These are phyloP conservation scores for Piromyces sp. DNA, from an alignment of 192 early-diverging fungal genomes.

Conservation along the genomic window DNA sequence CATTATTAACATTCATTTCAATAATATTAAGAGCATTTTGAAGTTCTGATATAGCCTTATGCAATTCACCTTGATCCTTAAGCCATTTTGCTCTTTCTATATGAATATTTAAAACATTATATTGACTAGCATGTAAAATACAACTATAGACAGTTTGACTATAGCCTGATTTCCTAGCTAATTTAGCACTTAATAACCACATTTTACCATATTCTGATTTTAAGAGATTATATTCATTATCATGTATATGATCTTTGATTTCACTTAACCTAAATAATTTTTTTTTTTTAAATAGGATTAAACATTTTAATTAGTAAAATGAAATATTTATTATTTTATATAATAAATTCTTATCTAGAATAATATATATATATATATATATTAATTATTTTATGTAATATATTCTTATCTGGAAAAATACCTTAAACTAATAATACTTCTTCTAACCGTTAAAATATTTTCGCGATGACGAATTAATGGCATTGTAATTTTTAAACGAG, in stretches of 20 bases:
- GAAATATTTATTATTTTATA: too few relatives aligned
- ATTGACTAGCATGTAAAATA: constrained; percentile 29
- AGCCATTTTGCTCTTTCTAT: constrained; percentile 45
- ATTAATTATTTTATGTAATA: too few relatives aligned
- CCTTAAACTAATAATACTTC: constrained; percentile 7
- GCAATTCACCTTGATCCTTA: constrained; percentile 20
- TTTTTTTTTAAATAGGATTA: too few relatives aligned
- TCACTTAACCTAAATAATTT: not conserved
- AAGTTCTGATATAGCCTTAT: constrained; percentile 36
- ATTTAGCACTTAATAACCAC: constrained; percentile 47
- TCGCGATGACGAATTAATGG: constrained; percentile 38
- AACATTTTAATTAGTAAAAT: too few relatives aligned
- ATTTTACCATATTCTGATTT: constrained; percentile 21
- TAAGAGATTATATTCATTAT: not conserved
- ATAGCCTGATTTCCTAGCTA: constrained; percentile 32
- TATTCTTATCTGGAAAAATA: not conserved
- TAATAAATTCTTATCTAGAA: too few relatives aligned
- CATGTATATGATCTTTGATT: not conserved
- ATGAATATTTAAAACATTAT: constrained; percentile 13
- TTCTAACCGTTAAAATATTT: constrained; percentile 34
- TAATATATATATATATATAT: too few relatives aligned
- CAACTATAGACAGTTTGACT: constrained; percentile 35
- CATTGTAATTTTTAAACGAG: constrained; percentile 26
- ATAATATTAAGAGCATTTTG: constrained; percentile 7
- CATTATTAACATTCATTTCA: not conserved